Conservation (phyloP, 1,284 basidiomycete species). For the Stereum hirsutum region DNA sequence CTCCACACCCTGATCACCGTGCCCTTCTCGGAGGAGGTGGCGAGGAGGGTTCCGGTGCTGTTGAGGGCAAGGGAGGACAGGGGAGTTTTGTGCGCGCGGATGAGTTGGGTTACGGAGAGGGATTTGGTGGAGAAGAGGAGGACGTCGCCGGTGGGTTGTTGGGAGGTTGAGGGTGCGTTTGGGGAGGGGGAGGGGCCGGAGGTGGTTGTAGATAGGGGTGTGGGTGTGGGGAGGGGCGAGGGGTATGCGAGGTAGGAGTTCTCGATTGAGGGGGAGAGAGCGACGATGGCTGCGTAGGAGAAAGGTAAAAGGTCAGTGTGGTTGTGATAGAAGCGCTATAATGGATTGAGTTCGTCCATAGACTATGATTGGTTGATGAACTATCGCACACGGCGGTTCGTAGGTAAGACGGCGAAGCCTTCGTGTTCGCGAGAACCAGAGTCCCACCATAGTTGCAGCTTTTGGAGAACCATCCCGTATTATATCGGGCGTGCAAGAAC, state of each 20-base stretch:
- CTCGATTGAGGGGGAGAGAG: slow-evolving; percentile 93
- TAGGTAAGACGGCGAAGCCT: too few species aligned
- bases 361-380: too few species aligned
- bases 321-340: too few species aligned
- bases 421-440: too few species aligned
- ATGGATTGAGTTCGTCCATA: too few species aligned
- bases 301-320: too few species aligned
- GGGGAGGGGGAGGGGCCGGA: slow-evolving; percentile 25
- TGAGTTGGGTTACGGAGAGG: slow-evolving; percentile 88
- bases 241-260: slow-evolving; percentile 95
- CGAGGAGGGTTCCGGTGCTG: slow-evolving; percentile 82
- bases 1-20: slow-evolving; percentile 96
- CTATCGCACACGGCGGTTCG: too few species aligned
- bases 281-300: slow-evolving; percentile 78
- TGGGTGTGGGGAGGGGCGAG: slow-evolving; percentile 82
- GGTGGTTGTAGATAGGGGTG: slow-evolving; percentile 44
- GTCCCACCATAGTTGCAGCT: too few species aligned
- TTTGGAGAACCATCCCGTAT: too few species aligned
- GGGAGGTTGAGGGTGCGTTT: slow-evolving; percentile 11
- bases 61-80: slow-evolving; percentile 87
- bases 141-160: slow-evolving; percentile 77
- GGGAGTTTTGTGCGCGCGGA: slow-evolving; percentile 95
- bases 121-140: slow-evolving; percentile 90
- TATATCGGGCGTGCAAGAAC: slow-evolving; percentile 1
- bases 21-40: slow-evolving; percentile 92